phyloP scores from a whole-genome alignment of 2,329 filamentous ascomycete species.

The Colletotrichum sojae region DNA sequence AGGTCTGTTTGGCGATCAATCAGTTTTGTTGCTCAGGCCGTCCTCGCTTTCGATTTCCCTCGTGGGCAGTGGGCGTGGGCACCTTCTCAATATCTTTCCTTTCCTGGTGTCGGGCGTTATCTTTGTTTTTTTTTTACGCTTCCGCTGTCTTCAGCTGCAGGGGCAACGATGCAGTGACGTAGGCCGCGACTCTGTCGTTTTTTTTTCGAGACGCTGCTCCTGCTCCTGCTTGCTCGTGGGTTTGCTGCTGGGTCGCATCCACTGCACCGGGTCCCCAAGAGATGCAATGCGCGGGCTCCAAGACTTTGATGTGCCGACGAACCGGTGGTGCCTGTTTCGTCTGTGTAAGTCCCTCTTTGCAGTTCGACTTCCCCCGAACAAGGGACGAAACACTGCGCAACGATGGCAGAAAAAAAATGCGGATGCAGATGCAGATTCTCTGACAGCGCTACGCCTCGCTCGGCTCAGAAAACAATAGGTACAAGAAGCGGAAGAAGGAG shows the following conservation, averaged over 20 bases:
- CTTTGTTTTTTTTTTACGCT: not conserved
- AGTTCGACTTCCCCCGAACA: conserved; percentile 14
- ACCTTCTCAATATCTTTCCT: not conserved
- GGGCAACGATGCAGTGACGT: conserved; percentile 29
- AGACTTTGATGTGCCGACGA: no score
- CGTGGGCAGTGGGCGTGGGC: not conserved
- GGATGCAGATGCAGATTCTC: not conserved
- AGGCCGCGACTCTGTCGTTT: not conserved
- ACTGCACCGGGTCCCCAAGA: not conserved
- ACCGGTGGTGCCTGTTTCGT: no score
- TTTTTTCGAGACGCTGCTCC: not conserved
- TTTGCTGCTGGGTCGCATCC: not conserved
- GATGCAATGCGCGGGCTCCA: no score
- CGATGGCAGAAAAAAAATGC: not conserved
- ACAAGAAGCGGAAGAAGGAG: no score
- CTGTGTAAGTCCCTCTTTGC: no score
- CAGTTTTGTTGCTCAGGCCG: no score
- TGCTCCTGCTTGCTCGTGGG: not conserved
- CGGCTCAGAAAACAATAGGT: not conserved
- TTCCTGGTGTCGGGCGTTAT: not conserved
- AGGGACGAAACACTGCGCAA: conserved; percentile 14
- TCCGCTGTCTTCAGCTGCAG: conserved; percentile 25
- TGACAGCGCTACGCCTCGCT: not conserved
- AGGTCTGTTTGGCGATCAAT: no score
- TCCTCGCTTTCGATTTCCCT: no score